Conservation (phyloP, 176 grass and related monocot genomes). For the Aegilops bicornis region DNA sequence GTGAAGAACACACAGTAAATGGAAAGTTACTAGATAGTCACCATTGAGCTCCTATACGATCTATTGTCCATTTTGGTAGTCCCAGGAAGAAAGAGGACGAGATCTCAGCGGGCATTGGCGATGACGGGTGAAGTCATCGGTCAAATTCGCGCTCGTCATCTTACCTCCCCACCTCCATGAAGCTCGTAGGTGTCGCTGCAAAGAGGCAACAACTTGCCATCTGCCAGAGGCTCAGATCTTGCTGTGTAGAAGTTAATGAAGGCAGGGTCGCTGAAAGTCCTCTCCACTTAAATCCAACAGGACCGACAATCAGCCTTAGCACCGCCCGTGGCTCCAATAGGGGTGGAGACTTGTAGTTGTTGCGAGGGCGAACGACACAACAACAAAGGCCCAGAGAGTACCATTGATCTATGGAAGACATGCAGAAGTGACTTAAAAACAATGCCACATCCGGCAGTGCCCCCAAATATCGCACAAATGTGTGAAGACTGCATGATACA, state of each 20-base stretch:
- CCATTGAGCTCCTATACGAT: not conserved
- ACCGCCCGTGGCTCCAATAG: not conserved
- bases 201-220: not conserved
- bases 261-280: not conserved
- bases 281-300: not conserved
- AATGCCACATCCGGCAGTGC: not conserved
- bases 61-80: not conserved
- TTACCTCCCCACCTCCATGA: not conserved
- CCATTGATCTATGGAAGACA: not conserved
- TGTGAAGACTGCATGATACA: not conserved
- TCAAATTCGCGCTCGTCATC: not conserved
- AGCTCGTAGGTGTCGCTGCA: not conserved
- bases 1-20: not conserved
- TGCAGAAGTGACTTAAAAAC: not conserved
- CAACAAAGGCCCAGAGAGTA: not conserved
- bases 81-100: not conserved
- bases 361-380: not conserved
- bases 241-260: not conserved
- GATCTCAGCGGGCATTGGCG: not conserved
- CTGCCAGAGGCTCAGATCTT: not conserved
- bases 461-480: not conserved
- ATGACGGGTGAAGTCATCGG: not conserved
- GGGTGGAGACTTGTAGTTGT: not conserved
- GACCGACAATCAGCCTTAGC: not conserved
- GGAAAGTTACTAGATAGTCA: not conserved